Conservation (phyloP, 169 alveolate species). For the Plasmodium cynomolgi region DNA sequence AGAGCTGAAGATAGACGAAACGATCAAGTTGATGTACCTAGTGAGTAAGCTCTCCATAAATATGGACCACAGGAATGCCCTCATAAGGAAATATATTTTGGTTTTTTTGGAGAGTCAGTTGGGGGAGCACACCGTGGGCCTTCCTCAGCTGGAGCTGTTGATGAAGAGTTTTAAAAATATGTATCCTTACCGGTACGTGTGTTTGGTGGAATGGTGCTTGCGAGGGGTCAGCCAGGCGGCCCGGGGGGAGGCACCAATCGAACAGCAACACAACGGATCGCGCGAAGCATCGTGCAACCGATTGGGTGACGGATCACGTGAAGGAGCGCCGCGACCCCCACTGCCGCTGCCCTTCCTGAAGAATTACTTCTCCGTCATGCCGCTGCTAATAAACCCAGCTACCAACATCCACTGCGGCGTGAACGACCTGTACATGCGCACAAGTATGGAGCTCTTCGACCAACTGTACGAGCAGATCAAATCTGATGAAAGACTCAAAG, state of each 20-base stretch:
- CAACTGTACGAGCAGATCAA: slow-evolving; percentile 7
- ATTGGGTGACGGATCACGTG: not conserved
- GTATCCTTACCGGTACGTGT: slow-evolving; percentile 50
- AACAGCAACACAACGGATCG: not conserved
- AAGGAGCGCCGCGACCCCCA: not conserved
- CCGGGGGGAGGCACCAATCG: not conserved
- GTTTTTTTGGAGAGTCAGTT: slow-evolving; percentile 17
- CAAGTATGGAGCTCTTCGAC: slow-evolving; percentile 16
- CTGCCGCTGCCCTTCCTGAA: slow-evolving; percentile 31
- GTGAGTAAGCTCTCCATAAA: slow-evolving; percentile 19
- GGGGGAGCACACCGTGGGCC: not conserved
- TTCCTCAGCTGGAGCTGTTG: not conserved
- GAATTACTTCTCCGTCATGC: slow-evolving; percentile 30
- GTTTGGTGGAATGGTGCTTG: slow-evolving; percentile 3
- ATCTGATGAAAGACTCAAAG: not conserved
- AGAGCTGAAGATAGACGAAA: slow-evolving; percentile 12
- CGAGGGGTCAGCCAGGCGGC: not conserved
- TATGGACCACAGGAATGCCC: slow-evolving; percentile 3
- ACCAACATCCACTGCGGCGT: slow-evolving; percentile 16
- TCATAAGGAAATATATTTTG: slow-evolving; percentile 33
- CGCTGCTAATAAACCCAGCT: slow-evolving; percentile 23
- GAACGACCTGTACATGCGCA: slow-evolving; percentile 18
- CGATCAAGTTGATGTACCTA: slow-evolving; percentile 36
- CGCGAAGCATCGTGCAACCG: not conserved
- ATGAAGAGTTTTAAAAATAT: slow-evolving; percentile 33